phyloP scores from a whole-genome alignment of 2,329 filamentous ascomycete genomes.

The Emergomyces orientalis region DNA sequence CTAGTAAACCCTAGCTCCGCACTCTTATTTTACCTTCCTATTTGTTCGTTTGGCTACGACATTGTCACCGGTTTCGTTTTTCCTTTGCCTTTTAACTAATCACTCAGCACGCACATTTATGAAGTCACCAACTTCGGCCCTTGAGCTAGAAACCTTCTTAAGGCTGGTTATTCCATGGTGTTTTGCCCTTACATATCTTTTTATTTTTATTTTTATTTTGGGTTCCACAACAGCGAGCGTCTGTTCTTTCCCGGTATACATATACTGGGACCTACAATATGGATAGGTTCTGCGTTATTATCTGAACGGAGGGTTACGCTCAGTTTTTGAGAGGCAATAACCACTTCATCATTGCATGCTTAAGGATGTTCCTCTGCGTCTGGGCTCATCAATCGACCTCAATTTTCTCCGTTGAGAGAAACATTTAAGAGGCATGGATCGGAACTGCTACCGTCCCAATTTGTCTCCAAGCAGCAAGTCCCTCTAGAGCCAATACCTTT shows the following conservation, averaged over 20 bases:
- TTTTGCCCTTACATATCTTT: background rate
- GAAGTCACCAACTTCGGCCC: background rate
- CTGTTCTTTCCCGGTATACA: background rate
- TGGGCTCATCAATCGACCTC: background rate
- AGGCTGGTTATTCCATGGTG: background rate
- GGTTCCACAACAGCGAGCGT: conserved; percentile 1
- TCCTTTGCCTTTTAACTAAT: background rate
- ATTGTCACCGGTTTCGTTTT: background rate
- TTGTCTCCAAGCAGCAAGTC: background rate
- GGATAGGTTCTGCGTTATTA: background rate
- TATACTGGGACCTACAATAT: background rate
- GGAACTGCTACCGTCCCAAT: background rate
- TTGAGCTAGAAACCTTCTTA: background rate
- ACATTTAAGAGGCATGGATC: background rate
- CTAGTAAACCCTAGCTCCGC: background rate
- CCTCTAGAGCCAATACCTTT: background rate
- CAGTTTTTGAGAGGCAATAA: background rate
- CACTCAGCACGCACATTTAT: background rate
- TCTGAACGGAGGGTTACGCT: background rate
- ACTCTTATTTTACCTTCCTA: background rate
- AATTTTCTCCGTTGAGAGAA: background rate
- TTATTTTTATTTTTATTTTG: too few species aligned
- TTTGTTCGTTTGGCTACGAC: background rate
- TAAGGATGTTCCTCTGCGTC: background rate
- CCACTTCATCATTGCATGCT: background rate